Base-by-base conservation (phyloP, 108 stramenopile genomes). In the Pseudonitzschia pungens region DNA sequence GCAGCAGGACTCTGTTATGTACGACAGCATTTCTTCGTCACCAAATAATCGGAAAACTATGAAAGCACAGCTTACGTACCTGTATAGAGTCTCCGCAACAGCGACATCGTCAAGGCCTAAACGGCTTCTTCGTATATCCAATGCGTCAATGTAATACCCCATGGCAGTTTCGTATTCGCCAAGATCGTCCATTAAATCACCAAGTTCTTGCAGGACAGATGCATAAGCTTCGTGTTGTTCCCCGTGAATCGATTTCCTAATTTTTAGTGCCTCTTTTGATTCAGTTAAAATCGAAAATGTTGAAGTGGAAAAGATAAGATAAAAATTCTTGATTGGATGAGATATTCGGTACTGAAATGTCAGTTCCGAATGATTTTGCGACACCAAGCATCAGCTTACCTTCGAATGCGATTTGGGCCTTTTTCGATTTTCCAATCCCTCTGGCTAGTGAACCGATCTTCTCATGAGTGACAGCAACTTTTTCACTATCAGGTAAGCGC, bases 131-230 rank as follows among this genome's bases (percentile, higher is more conserved):
- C 83, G 81, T 63, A 89, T 82, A 18, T 87, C 80, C 11, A 93
- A 68, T 20, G 87, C 88, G 75, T 89, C 88, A 20, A 84, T 78
- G 56, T 87, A 93, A 58, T 81, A 81, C 21, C 77, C 82, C 73
- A 89, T 78, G 36, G 88, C 91, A 45, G 76, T 62, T 12, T 87
- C 79, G 64, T 84, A 83, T 40, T 89, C 84, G 21, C 78, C 84
- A 40, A 87, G 74, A 72, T 89, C 89, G 62, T 91, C 85, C 70
- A 89, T 85, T 12, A 93, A 53, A 63, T 93, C 89, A 27, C 90
- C 92, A 70, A 93, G 80, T 53, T 87, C 85, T 68, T 89, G 84
- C 24, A 91, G 63, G 26, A 88, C 87, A 9, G 81, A 69, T 28
- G 92, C 92, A 21, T 91, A 87, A 45, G 81, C 75, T 65, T 83